Evolutionary conservation across 345 rosid species (phyloP).

Genomic region (Leavenworthia alabamica): DNA sequence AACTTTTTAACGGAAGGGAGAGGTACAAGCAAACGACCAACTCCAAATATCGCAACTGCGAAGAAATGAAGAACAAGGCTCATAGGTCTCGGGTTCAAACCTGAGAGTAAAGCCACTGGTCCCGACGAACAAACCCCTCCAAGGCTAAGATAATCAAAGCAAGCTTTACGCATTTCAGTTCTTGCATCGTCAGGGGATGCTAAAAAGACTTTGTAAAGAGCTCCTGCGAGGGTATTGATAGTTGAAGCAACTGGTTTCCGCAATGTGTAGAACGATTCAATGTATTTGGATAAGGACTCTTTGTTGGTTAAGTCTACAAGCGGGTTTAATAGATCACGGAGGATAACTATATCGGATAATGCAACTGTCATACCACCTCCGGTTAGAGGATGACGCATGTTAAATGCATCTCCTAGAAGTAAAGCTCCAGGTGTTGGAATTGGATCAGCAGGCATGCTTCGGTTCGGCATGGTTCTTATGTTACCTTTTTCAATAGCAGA

Average conservation of each 20-base stretch:
- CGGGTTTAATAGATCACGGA: constrained; percentile 39
- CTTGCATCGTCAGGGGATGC: constrained; percentile 47
- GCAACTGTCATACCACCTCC: constrained; percentile 60
- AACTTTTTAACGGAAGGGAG: constrained; percentile 42
- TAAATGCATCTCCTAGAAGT: constrained; percentile 47
- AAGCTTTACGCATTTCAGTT: constrained; percentile 47
- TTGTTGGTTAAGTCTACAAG: constrained; percentile 32
- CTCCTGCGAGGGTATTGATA: constrained; percentile 49
- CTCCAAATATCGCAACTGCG: constrained; percentile 47
- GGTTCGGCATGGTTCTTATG: constrained; percentile 49
- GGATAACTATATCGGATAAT: constrained; percentile 44
- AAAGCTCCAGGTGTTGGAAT: constrained; percentile 44
- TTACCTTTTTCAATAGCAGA: constrained; percentile 42
- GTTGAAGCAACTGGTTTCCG: constrained; percentile 63
- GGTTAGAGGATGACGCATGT: constrained; percentile 53
- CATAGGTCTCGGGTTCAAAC: constrained; percentile 46
- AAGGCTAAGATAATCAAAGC: constrained; percentile 50
- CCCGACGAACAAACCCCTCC: constrained; percentile 46
- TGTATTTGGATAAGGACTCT: constrained; percentile 33
- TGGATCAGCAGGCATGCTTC: constrained; percentile 57
- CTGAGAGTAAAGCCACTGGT: constrained; percentile 49
- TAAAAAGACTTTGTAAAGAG: constrained; percentile 47
- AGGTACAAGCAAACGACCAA: constrained; percentile 48
- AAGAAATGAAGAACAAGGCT: constrained; percentile 50
- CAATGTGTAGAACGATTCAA: constrained; percentile 52